Conservation (phyloP, 2,329 filamentous ascomycete species). For the Fusarium sp. region DNA sequence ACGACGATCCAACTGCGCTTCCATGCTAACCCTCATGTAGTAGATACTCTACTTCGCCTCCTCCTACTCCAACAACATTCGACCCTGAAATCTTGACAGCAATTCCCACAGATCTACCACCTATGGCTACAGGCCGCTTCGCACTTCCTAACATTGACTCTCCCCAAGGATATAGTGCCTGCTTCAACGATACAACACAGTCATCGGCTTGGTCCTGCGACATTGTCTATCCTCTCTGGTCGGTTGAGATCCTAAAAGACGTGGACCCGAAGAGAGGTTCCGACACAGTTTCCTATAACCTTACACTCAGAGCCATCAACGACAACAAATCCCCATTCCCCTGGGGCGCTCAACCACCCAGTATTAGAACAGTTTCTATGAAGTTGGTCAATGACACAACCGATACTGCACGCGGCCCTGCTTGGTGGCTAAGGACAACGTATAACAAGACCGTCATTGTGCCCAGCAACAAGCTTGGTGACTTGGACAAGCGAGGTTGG, state of each 20-base stretch:
- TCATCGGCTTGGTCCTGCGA: constrained; percentile 73
- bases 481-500: constrained; percentile 47
- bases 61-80: constrained; percentile 52
- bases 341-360: constrained; percentile 67
- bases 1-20: not conserved
- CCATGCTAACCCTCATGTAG: constrained; percentile 20
- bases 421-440: constrained; percentile 63
- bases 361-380: constrained; percentile 55
- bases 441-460: constrained; percentile 70
- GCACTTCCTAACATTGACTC: constrained; percentile 65
- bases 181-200: constrained; percentile 67
- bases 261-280: constrained; percentile 36
- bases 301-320: constrained; percentile 53
- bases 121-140: constrained; percentile 67
- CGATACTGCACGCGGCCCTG: constrained; percentile 62
- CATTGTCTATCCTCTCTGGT: constrained; percentile 58
- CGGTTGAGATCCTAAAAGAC: constrained; percentile 55
- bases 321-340: constrained; percentile 53
- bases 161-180: constrained; percentile 61
- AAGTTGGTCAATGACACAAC: constrained; percentile 64
- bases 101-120: constrained; percentile 62
- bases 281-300: constrained; percentile 55
- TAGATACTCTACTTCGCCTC: constrained; percentile 41
- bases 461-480: constrained; percentile 55
- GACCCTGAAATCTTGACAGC: constrained; percentile 65